These are phyloP conservation scores for Fusarium verrucosum DNA, from an alignment of 2,329 filamentous ascomycete genomes.

Conservation along the genomic window DNA sequence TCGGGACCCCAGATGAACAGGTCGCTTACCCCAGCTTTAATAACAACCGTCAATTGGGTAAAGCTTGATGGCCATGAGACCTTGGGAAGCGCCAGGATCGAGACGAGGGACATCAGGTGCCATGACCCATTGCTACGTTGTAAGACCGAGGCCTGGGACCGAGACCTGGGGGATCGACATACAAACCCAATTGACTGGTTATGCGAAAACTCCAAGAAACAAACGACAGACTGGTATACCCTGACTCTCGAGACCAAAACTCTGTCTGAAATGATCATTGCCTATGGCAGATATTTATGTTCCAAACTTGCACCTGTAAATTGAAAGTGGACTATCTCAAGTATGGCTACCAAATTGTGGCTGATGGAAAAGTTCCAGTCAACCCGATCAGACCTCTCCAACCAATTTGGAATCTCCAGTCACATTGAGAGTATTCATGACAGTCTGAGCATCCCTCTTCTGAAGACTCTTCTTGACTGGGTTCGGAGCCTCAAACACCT, in stretches of 20 bases:
- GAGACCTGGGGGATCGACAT: not conserved
- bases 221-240: not conserved
- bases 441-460: conserved; percentile 55
- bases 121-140: not conserved
- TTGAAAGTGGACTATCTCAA: not conserved
- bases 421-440: conserved; percentile 53
- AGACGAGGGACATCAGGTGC: not conserved
- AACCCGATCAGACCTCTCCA: not conserved
- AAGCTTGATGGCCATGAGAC: conserved; percentile 29
- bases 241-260: no score
- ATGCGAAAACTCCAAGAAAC: not conserved
- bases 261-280: no score
- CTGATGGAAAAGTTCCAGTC: no score
- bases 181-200: not conserved
- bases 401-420: conserved; percentile 43
- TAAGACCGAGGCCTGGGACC: not conserved
- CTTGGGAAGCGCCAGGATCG: not conserved
- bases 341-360: not conserved
- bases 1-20: not conserved
- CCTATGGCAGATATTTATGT: fast-evolving
- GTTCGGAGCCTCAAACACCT: conserved; percentile 59
- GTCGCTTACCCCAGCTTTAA: conserved; percentile 17
- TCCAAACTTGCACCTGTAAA: not conserved
- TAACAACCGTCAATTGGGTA: conserved; percentile 11
- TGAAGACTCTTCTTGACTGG: conserved; percentile 57